Evolutionary conservation across 805 yeast genomes (phyloP), one percentile per base, ranked within the genome.

Genomic region (Saccharomycopsis babjevae): DNA sequence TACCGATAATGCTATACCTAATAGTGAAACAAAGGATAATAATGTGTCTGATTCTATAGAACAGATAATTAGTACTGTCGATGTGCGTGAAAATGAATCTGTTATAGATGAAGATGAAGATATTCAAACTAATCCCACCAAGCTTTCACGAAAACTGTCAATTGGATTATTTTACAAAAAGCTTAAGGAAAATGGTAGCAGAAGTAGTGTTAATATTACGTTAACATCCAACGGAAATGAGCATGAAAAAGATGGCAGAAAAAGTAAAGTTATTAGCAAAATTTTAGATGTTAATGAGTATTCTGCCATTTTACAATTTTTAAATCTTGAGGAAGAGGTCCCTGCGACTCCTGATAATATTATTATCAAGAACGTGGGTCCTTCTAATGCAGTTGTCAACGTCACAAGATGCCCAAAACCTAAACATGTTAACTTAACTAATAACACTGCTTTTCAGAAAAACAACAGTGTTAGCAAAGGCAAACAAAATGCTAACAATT

Each of bases 261-360:
- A 46, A 32, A 63, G 65, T 50, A 57, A 50, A 50, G 61, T 57
- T 32, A 22, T 63, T 22, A 56, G 60, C n/a, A 63, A 63, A 43
- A 39, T 63, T 20, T 40, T 63, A 20, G 65, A 63, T 40, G 62
- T 50, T 25, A 59, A 55, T 34, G 65, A 63, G 50, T 63, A 56
- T 42, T 59, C 62, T 34, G 65, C 64, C 5, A 63, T 63, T 56
- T 57, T 63, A 22, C 57, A 59, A 40, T 63, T 60, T 32, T 58
- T 60, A 38, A 46, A 34, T 18, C 34, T 20, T 30, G 61, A 62
- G 42, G 61, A 62, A 18, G 56, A 52, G 25, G 16, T 22, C 16
- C 40, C 56, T 30, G 8, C 40, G 3, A 11, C 25, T 7, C 56
- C 42, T 13, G 59, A 57, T 22, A 34, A 52, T n/a, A 52, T 52